phyloP scores from a whole-genome alignment of 139 green algal species.

The Gonium pectorale region DNA sequence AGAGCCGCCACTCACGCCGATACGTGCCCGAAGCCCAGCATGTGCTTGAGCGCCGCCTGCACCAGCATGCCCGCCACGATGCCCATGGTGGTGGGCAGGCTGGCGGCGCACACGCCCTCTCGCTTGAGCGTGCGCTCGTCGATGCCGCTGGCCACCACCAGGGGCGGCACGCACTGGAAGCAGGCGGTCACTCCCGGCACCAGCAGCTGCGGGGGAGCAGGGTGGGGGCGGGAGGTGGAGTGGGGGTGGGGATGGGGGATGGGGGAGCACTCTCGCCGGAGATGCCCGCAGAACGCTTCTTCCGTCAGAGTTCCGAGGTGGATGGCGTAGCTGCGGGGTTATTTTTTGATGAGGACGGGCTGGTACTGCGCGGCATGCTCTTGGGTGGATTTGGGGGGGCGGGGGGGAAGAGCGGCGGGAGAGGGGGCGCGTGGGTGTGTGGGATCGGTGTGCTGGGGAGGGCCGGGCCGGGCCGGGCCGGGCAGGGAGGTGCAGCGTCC shows the following conservation, averaged over 20 bases:
- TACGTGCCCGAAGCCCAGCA: conserved; percentile 90
- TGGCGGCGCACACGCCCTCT: conserved; percentile 96
- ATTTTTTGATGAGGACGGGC: no score
- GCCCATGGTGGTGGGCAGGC: conserved; percentile 98
- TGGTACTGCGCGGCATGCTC: no score
- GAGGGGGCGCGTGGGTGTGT: not conserved
- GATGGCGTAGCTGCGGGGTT: no score
- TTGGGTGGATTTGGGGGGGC: no score
- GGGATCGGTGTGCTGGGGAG: no score
- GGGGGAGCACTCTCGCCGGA: not conserved
- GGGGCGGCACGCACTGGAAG: conserved; percentile 80
- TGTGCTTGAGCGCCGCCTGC: conserved; percentile 94
- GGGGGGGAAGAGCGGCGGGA: not conserved
- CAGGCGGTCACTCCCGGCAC: conserved; percentile 78
- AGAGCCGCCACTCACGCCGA: conserved; percentile 31
- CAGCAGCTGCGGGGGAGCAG: conserved; percentile 33
- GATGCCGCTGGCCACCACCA: conserved; percentile 87
- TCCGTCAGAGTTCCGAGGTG: no score
- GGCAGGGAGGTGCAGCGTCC: no score
- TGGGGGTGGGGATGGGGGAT: not conserved
- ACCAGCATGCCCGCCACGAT: conserved; percentile 96
- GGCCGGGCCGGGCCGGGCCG: no score
- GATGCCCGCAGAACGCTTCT: no score
- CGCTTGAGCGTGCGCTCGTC: conserved; percentile 97
- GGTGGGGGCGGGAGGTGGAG: not conserved